Base-by-base conservation (phyloP, 768 basidiomycete species). In the Suillus ampliporus region DNA sequence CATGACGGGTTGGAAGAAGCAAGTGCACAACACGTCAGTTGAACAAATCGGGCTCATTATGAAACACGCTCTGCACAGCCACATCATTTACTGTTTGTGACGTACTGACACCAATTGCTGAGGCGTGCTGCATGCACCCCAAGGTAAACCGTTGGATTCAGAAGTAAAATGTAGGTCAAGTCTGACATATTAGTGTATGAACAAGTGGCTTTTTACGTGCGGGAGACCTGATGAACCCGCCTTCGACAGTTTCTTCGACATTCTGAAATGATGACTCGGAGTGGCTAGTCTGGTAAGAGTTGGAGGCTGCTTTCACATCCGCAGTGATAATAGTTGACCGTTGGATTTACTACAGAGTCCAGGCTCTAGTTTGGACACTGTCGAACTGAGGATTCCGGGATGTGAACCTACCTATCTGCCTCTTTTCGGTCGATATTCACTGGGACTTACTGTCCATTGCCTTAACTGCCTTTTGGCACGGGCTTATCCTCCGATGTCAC, bases 1-100 rank as follows among this genome's bases (percentile, higher is more conserved):
- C 74, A 75, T 75, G 67, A 53, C 63, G 58, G 64, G 46, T 61
- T 9, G 17, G 17, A 41, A 54, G 58, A 52, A 61, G 54, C 28
- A 31, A 37, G 23, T 38, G 53, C 21, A 54, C 41, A 59, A 56
- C 44, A 59, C 44, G 50, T 59, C 44, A 59, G 50, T 38, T 28
- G 54, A 26, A 56, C 54, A 40, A 56, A 56, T 56, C 11, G 54
- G 54, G 54, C 37, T 19, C 21, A 38, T 53, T 21, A 53, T 35
- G 34, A 23, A 31, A 31, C 21, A 11, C 37, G 37, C 10, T 19
- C 50, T 11, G 23, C 54, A 56, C 54, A 56, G 54, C 54, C 54
- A 56, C 54, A 40, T 56, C 23, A 10, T 23, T 9, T 21, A 31
- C 10, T 2, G 28, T 19, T 28, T 28, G 23, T 48, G 26, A 48